Evolutionary conservation across 1,284 basidiomycete species (phyloP).

Genomic region (Salmacisia buchloeana): DNA sequence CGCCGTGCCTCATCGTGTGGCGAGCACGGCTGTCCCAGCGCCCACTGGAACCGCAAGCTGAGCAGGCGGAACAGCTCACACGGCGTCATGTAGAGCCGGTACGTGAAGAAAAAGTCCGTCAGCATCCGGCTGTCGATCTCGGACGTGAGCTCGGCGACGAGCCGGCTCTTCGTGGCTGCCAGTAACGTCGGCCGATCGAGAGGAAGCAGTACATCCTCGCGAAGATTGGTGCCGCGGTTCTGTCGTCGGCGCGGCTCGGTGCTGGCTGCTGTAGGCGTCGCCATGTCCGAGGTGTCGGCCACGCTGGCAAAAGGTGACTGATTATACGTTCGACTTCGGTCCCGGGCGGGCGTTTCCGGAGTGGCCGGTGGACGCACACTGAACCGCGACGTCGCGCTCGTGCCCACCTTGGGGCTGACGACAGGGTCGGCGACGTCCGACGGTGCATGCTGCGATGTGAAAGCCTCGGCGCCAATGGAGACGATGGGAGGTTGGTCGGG

Average conservation of each 20-base stretch:
- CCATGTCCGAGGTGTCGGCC: not conserved
- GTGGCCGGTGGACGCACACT: not conserved
- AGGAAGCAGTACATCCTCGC: conserved; percentile 9
- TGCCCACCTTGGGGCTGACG: not conserved
- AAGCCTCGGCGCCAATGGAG: conserved; percentile 15
- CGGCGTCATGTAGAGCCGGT: conserved; percentile 31
- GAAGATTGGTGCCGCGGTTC: not conserved
- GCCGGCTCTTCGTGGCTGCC: conserved; percentile 29
- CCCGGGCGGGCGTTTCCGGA: not conserved
- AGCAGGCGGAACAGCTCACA: conserved; percentile 32
- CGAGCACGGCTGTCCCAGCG: conserved; percentile 21
- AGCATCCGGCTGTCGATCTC: conserved; percentile 36
- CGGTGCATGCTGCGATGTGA: conserved; percentile 12
- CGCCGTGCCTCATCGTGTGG: conserved; percentile 33
- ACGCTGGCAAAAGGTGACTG: conserved; percentile 6
- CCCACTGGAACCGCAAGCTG: conserved; percentile 41
- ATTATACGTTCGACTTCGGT: conserved; percentile 9
- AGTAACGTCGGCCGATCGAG: conserved; percentile 20
- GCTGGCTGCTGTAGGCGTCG: not conserved
- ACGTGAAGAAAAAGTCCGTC: conserved; percentile 44
- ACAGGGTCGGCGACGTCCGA: not conserved
- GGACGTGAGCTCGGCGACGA: conserved; percentile 43
- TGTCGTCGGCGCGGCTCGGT: not conserved
- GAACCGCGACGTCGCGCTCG: not conserved
- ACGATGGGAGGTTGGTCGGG: conserved; percentile 16